Evolutionary conservation across 179 eudicot species (phyloP), one percentile per base, ranked within the genome.

Genomic region (Nepenthes alata): DNA sequence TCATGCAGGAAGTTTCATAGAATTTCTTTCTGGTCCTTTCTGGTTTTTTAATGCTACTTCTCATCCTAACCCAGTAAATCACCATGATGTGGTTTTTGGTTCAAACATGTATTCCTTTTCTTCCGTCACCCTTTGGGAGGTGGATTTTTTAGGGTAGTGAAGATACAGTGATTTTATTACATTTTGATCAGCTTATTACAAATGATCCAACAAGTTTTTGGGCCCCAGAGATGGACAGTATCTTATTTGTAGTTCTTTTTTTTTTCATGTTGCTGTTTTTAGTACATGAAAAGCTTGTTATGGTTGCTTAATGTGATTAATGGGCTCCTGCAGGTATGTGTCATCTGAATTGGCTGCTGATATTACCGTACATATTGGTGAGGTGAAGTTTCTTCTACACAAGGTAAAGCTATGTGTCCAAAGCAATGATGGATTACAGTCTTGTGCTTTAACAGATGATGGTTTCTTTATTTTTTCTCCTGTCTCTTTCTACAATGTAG

Each of bases 331-430:
- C 85, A 88, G 96, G 81, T 78, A 78, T 37, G 80, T 86, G 50
- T 71, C 80, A 35, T 83, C 93, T 60, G 96, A 88, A 58, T 75
- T 88, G 77, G 84, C 81, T 51, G 69, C 89, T 16, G 96, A 88
- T 78, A 81, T 83, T 44, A 70, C 73, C 15, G 56, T 88, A 61
- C 64, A 53, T 53, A 82, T 85, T 47, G 84, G 75, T 44, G 96
- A 79, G 15, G 77, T 80, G 53, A 81, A 77, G 55, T 88, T 88
- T 67, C 60, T 69, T 74, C 89, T 88, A 70, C 96, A 85, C 72
- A 86, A 88, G 91, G 96, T 85, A 80, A 65, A 37, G 47, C 15
- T 49, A 25, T 60, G 39, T 35, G 16, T 55, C 41, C 11, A 56
- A 25, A 34, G 37, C 37, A 51, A 11, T 51, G 5, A 11, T 51